Base-by-base conservation (phyloP, 768 basidiomycete species). In the Suillus bovinus region DNA sequence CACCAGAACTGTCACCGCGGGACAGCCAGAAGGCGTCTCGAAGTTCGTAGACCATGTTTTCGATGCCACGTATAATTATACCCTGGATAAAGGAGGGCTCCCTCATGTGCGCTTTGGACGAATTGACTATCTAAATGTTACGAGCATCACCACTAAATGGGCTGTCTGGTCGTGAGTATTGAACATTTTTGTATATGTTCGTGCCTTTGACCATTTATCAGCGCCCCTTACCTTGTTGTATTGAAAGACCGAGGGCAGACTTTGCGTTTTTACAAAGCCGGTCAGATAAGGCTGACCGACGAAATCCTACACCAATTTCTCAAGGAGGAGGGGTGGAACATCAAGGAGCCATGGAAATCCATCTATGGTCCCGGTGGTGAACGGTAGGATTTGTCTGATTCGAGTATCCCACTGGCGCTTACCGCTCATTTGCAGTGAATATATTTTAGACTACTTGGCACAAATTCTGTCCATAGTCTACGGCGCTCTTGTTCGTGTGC, bases 101-200 rank as follows among this genome's bases (percentile, higher is more conserved):
- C 86, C 86, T 4, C 72, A 91, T 69, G 83, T 95, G 61, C 86
- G 84, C 61, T 96, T 89, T 84, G 94, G 86, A 57, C 86, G 94
- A 64, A 86, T 96, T 62, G 93, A 96, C 78, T 96, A 94, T 74
- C 77, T 94, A 65, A 87, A 89, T 64, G 93, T 95, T 65, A 94
- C 91, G 4, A 76, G 80, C 59, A 74, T 94, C 61, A 95, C 93
- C 61, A 93, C 93, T 2, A 90, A 89, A 70, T 96, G 94, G 94
- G 79, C 73, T 39, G 73, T 96, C 54, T 95, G 93, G 91, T 83
- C 84, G 94, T 94, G 71, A 63, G 86, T 82, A 31, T 66, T 39
- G 17, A n/a, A 6, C 14, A 4, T 57, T 20, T 42, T 44, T 65
- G 58, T 0, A 62, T 11, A 16, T 52, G 36, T 58, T n/a, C 49